Percentiles rank a stretch among this genome's conserved stretches.
These are phyloP conservation scores for Eragrostis tef DNA, from an alignment of 202 grass and related monocot genomes.

Conservation along the genomic window DNA sequence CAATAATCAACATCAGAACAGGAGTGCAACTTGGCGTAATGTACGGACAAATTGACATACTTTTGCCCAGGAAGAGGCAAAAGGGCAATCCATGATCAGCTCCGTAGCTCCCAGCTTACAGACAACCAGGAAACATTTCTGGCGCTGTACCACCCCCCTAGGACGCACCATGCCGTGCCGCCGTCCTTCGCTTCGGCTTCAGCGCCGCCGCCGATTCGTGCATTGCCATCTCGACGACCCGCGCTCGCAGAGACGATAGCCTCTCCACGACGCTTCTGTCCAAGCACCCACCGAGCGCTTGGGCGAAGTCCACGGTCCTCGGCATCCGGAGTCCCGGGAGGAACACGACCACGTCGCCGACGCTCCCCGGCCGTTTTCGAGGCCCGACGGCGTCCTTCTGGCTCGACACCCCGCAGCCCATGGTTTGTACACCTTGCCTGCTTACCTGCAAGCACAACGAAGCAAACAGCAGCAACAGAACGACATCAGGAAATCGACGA, in stretches of 20 bases:
- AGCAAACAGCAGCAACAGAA: background rate
- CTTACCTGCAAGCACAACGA: conserved; percentile 35
- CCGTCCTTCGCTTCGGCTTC: conserved; percentile 62
- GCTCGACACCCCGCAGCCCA: conserved; percentile 77
- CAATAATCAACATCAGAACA: conserved; percentile 52
- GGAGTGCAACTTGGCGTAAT: conserved; percentile 51
- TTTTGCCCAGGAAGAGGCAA: conserved; percentile 44
- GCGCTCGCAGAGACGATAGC: conserved; percentile 60
- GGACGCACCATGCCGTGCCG: conserved; percentile 73
- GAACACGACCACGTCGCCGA: conserved; percentile 92
- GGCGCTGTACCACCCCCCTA: conserved; percentile 12
- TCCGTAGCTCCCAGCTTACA: conserved; percentile 34
- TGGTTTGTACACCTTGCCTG: conserved; percentile 8
- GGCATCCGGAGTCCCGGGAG: conserved; percentile 86
- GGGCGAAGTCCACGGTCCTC: conserved; percentile 62
- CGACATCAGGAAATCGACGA: background rate
- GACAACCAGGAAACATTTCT: conserved; percentile 34
- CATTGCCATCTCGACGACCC: conserved; percentile 77
- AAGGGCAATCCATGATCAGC: conserved; percentile 18
- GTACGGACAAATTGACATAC: conserved; percentile 49
- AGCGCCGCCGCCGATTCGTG: conserved; percentile 63
- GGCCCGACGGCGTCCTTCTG: conserved; percentile 55
- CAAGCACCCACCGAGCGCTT: conserved; percentile 58
- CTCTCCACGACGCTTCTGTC: conserved; percentile 54
- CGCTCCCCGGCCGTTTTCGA: conserved; percentile 61